These are phyloP conservation scores for Obelidium mucronatum DNA, from an alignment of 192 early-diverging fungal species.

Conservation along the genomic window DNA sequence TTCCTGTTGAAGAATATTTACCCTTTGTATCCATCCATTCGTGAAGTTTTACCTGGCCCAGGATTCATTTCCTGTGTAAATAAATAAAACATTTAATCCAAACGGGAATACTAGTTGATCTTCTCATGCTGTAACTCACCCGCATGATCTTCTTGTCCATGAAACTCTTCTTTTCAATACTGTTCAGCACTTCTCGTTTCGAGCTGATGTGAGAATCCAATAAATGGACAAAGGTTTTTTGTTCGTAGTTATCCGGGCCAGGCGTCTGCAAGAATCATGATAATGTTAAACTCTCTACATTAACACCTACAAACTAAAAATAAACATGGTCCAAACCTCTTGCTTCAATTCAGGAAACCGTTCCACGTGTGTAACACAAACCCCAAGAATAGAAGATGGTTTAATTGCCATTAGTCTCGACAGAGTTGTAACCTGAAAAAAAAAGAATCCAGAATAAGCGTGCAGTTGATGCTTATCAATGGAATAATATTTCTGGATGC, in stretches of 20 bases:
- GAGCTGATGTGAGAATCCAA: conserved; percentile 24
- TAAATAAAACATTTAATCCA: not conserved
- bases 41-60: not conserved
- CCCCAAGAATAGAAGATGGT: conserved; percentile 44
- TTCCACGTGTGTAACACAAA: conserved; percentile 32
- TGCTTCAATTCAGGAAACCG: conserved; percentile 46
- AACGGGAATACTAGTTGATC: not conserved
- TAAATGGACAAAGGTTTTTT: conserved; percentile 42
- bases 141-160: conserved; percentile 15
- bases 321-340: conserved; percentile 23
- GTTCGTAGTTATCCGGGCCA: conserved; percentile 43
- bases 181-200: conserved; percentile 16
- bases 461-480: not conserved
- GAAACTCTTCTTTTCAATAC: conserved; percentile 27
- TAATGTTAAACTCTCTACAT: too few relatives aligned
- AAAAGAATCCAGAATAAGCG: not conserved
- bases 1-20: conserved; percentile 32
- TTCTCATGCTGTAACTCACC: conserved; percentile 14
- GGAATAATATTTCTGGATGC: not conserved
- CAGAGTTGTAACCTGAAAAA: conserved; percentile 37
- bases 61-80: conserved; percentile 7
- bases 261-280: too few relatives aligned
- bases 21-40: too few relatives aligned
- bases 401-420: conserved; percentile 28
- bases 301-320: not conserved